Evolutionary conservation across 768 basidiomycete species (phyloP).

Genomic region (Inosperma sp.): DNA sequence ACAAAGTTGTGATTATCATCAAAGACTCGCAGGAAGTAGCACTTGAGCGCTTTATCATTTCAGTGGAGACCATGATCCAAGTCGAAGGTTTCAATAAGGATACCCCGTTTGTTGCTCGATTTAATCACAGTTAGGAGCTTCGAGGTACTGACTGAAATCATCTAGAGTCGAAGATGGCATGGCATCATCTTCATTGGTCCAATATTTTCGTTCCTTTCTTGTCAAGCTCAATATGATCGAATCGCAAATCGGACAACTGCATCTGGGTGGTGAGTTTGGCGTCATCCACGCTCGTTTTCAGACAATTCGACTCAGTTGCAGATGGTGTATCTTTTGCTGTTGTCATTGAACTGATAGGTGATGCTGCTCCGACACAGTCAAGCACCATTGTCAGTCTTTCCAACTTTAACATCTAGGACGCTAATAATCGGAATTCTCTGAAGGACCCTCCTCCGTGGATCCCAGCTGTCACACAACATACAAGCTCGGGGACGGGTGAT

Average conservation of each 20-base stretch:
- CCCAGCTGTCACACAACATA: constrained; percentile 64
- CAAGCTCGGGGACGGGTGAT: constrained; percentile 61
- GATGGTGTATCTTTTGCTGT: constrained; percentile 79
- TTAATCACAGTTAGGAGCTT: background rate
- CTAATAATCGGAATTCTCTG: background rate
- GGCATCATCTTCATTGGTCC: constrained; percentile 55
- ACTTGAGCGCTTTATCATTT: constrained; percentile 88
- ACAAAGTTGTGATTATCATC: constrained; percentile 79
- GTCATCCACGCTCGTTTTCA: background rate
- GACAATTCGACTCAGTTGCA: constrained; percentile 17
- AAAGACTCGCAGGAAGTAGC: constrained; percentile 75
- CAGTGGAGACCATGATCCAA: constrained; percentile 75
- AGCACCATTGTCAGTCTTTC: constrained; percentile 38
- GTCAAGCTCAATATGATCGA: constrained; percentile 78
- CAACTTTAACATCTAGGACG: background rate
- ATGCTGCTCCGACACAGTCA: constrained; percentile 49
- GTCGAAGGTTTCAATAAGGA: constrained; percentile 69
- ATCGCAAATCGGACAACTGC: constrained; percentile 57
- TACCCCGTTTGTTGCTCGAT: constrained; percentile 43
- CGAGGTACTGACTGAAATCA: background rate
- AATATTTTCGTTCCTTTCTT: constrained; percentile 79
- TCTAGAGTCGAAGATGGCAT: constrained; percentile 71
- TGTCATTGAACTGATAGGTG: constrained; percentile 74
- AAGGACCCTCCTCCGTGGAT: constrained; percentile 78
- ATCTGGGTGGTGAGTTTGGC: constrained; percentile 45